Base-by-base conservation (phyloP, 2,329 filamentous ascomycete genomes). In the Leptosphaerulina australis region DNA sequence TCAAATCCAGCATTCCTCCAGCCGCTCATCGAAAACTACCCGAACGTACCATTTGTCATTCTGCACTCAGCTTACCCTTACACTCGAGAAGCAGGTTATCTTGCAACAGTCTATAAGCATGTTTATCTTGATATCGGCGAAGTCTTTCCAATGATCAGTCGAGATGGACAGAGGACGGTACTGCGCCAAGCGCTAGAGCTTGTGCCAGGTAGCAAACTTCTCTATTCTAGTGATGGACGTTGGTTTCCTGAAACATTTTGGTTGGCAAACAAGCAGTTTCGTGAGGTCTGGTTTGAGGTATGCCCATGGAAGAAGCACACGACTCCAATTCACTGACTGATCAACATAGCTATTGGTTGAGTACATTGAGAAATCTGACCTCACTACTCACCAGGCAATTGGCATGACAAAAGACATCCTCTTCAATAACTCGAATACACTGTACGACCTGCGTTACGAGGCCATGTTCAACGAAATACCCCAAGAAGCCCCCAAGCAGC, bases 61-160 rank as follows among this genome's bases (percentile, higher is more conserved):
- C 80, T 95, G 2, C 90, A 95, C 66, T 86, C 90, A 0, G 83
- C 88, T 2, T 95, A 95, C 67, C 91, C 91, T 0, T 94, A 88
- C 64, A 90, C 86, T 0, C 81, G 86, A 28, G 88, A 94, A 71
- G 83, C 87, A 0, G 89, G 87, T 0, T 95, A 93, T 66, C 78
- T 95, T 15, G 88, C 90, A 0, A 83, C 83, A 0, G 84, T 88
- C 17, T 94, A 91, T 66, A 78, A 82, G 18, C 93, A 95, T 64
- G 88, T 89, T 1, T 94, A 91, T 66, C 83, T 90, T 10, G 91
- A 95, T 64, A 83, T 95, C 44, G 90, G 91, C 1, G 87, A 91
- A 64, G 86, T 94, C 0, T 95, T 94, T 53, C 90, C 90, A 0
- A 86, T 86, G 72, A 72, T 94, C 28, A 92, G 87, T 56, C 82